Evolutionary conservation across 805 yeast species (phyloP).

Genomic region (Wickerhamomyces xylosicus): DNA sequence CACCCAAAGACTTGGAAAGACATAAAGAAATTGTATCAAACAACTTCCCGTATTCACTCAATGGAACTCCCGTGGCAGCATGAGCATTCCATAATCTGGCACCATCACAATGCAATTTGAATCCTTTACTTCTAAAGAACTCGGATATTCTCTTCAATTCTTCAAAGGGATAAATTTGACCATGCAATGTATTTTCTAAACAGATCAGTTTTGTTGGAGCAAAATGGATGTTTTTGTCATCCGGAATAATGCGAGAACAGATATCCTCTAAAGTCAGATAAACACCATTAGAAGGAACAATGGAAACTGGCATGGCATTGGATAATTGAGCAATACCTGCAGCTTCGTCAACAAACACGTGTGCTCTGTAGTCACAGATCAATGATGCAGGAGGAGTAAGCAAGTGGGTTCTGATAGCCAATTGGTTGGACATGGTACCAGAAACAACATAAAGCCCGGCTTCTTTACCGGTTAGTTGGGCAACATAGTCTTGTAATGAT

Average conservation of each 20-base stretch:
- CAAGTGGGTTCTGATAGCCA: conserved; percentile 68
- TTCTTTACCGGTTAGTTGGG: conserved; percentile 64
- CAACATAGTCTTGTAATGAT: conserved; percentile 52
- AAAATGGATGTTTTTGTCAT: conserved; percentile 75
- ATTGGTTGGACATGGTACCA: conserved; percentile 87
- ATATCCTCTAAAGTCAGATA: conserved; percentile 78
- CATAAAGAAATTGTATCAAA: conserved; percentile 87
- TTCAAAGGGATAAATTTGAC: conserved; percentile 68
- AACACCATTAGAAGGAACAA: conserved; percentile 64
- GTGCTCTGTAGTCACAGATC: conserved; percentile 79
- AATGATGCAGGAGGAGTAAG: conserved; percentile 80
- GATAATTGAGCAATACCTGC: conserved; percentile 86
- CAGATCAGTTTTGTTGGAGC: conserved; percentile 85
- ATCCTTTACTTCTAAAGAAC: conserved; percentile 52
- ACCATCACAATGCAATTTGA: conserved; percentile 80
- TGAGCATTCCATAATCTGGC: conserved; percentile 93
- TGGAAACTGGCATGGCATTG: conserved; percentile 86
- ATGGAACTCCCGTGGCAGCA: conserved; percentile 42
- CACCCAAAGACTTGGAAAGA: conserved; percentile 83
- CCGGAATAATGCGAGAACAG: conserved; percentile 45
- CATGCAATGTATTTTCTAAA: conserved; percentile 83
- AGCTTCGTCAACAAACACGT: conserved; percentile 76
- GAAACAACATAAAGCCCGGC: conserved; percentile 78
- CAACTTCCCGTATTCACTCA: conserved; percentile 59
- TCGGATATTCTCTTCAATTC: conserved; percentile 62